These are phyloP conservation scores for Pyrus communis DNA, from an alignment of 306 rosid genomes.

Conservation along the genomic window DNA sequence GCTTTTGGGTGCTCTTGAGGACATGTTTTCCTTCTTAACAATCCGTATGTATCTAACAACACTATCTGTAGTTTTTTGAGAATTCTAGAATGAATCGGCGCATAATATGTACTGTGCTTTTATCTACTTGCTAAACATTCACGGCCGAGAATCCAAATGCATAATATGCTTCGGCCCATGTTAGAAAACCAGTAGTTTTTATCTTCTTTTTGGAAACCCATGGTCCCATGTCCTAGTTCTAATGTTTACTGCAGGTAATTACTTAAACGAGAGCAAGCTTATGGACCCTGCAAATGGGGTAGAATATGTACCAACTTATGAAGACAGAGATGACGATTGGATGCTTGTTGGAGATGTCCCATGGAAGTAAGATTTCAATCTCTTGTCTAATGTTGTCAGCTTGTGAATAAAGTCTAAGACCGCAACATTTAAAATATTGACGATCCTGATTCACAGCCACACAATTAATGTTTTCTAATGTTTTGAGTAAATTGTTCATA, in stretches of 20 bases:
- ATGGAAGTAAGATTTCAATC: conserved; percentile 49
- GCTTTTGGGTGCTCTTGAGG: conserved; percentile 35
- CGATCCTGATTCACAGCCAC: too few species aligned
- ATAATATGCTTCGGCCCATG: too few species aligned
- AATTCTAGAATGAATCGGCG: too few species aligned
- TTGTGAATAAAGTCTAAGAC: neutral
- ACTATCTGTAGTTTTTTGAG: too few species aligned
- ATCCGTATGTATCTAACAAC: conserved; percentile 29
- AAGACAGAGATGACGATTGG: conserved; percentile 80
- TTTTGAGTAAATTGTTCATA: neutral
- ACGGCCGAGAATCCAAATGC: neutral
- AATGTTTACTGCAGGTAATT: conserved; percentile 25
- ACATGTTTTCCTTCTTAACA: conserved; percentile 42
- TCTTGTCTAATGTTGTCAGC: neutral
- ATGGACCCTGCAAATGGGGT: conserved; percentile 41
- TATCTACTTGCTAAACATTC: too few species aligned
- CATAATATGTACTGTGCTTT: too few species aligned
- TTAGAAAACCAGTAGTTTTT: neutral
- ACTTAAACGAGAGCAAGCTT: conserved; percentile 39
- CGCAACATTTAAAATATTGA: neutral
- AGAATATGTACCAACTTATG: conserved; percentile 60
- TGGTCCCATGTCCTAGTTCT: neutral
- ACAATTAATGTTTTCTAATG: neutral
- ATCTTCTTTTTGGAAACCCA: neutral
- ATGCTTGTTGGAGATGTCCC: conserved; percentile 85